Conservation (phyloP, 441 rosid species). For the Isatis lusitanica region DNA sequence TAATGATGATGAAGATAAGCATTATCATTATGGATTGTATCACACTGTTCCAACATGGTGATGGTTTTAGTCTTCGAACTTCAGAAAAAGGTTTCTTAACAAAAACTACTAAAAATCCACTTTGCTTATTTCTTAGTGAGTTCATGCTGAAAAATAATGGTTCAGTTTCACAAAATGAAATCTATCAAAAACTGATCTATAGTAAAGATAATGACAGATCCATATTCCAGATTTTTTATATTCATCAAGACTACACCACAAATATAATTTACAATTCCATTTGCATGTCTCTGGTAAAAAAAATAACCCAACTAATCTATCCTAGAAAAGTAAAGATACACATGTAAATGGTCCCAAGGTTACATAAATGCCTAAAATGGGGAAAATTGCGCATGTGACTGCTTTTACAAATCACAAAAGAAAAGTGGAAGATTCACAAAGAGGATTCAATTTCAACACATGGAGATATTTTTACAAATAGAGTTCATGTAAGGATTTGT, state of each 20-base stretch:
- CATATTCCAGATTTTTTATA: no score
- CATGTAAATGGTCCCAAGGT: slow-evolving; percentile 8
- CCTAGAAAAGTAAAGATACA: neutral
- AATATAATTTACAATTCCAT: neutral
- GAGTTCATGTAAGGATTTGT: slow-evolving; percentile 21
- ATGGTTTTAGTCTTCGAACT: neutral
- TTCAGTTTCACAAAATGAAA: no score
- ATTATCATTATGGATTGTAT: slow-evolving; percentile 26
- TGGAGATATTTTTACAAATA: slow-evolving; percentile 5
- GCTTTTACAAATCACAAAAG: neutral
- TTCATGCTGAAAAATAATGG: neutral
- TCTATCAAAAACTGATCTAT: neutral
- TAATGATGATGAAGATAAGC: slow-evolving; percentile 26
- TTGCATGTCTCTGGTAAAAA: neutral
- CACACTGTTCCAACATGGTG: slow-evolving; percentile 21
- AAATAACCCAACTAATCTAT: neutral
- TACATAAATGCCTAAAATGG: neutral
- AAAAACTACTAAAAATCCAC: neutral
- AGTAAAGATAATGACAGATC: neutral
- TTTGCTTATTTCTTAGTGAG: neutral
- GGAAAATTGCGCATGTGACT: neutral
- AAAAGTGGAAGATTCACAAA: slow-evolving; percentile 7
- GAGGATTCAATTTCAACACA: slow-evolving; percentile 6
- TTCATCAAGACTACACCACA: no score
- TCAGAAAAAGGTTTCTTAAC: no score